Evolutionary conservation across 2,329 filamentous ascomycete genomes (phyloP).

Genomic region (Diatrype stigma): DNA sequence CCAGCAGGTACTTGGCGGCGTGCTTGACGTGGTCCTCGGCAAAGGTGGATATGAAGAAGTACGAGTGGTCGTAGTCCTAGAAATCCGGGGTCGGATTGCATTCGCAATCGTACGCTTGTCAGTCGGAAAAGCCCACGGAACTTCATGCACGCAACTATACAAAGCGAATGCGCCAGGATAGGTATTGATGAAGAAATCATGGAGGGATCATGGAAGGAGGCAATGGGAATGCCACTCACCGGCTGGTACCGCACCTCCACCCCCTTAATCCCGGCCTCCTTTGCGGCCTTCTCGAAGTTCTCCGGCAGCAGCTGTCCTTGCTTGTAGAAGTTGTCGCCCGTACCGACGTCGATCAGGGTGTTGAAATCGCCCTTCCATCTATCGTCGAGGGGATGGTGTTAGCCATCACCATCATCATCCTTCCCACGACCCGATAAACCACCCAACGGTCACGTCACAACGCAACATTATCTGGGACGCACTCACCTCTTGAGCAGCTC

Average conservation of each 20-base stretch:
- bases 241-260: conserved; percentile 79
- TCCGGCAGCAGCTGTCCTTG: conserved; percentile 88
- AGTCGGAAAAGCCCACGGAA: no score
- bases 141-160: no score
- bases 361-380: conserved; percentile 57
- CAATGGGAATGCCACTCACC: conserved; percentile 34
- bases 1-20: conserved; percentile 76
- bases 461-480: no score
- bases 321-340: conserved; percentile 95
- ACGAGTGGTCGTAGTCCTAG: conserved; percentile 91
- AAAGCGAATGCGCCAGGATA: no score
- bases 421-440: no score
- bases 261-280: conserved; percentile 68
- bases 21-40: conserved; percentile 86
- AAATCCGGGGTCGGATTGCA: no score
- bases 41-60: conserved; percentile 93
- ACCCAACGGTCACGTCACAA: no score
- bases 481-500: conserved; percentile 68
- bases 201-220: no score
- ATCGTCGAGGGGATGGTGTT: neutral
- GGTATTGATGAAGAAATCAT: no score
- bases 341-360: conserved; percentile 86
- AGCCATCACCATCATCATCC: no score
- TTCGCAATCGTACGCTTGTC: no score
- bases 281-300: conserved; percentile 79